Evolutionary conservation across 2,329 filamentous ascomycete genomes (phyloP), one percentile per base, ranked within the genome.

Genomic region (Trichoderma pleuroti): DNA sequence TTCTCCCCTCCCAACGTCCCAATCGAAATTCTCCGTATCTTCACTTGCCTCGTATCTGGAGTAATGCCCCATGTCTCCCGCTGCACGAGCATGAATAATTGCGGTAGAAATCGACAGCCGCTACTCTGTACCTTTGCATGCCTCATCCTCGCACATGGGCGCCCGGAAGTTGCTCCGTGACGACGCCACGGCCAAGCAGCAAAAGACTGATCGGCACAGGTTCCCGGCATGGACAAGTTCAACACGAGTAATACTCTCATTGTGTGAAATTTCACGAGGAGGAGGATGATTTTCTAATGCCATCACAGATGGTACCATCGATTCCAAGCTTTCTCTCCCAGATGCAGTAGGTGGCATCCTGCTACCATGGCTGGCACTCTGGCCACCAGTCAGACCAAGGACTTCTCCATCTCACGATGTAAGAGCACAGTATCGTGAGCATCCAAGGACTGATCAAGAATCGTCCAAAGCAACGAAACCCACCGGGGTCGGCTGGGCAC

Each of bases 21-120:
- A 60, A 61, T 68, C 36, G 54, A 70, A 70, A 70, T 70, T 70
- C 67, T 70, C 67, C 67, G 67, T 70, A 56, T 34, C 32, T 32
- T 28, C 24, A 28, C 32, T 36, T 32, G 42, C 36, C 32, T n/a
- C 36, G 24, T 52, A 60, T 60, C 32, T 52, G 28, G 56, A 52
- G 56, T 28, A 61, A 24, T 26, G 30, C 56, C 24, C 66, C 56
- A 49, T 49, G 36, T 68, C 39, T 32, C 65, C 54, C 26, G 65
- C 54, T 49, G 54, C 65, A 68, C 54, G 21, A 49, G 36, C 36
- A 18, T 24, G 54, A 46, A 16, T n/a, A 49, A 68, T 24, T 32
- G 39, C 66, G 39, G n/a, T 39, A 24, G 34, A 49, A 60, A 52
- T 60, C 39, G 30, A 49, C 56, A 60, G 28, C 30, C 39, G 39